phyloP scores from a whole-genome alignment of 345 rosid species.

The Firmiana major region DNA sequence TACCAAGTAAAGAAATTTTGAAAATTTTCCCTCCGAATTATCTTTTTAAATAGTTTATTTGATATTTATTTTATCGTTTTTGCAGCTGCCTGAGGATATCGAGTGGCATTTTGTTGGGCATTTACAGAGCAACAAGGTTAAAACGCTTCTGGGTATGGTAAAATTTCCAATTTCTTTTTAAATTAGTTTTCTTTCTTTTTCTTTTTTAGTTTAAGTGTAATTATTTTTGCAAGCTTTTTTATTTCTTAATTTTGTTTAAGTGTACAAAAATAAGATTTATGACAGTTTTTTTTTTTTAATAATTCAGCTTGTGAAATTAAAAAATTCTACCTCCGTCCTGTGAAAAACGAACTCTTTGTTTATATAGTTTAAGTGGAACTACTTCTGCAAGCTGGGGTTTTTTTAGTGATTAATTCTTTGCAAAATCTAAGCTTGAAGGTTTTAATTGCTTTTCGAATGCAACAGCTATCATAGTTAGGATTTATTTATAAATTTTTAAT shows the following conservation, averaged over 20 bases:
- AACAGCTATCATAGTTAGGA: not conserved
- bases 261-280: too few species aligned
- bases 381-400: not conserved
- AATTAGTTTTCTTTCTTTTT: not conserved
- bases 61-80: not conserved
- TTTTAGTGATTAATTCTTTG: too few species aligned
- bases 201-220: not conserved
- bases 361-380: not conserved
- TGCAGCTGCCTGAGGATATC: slow-evolving; percentile 80
- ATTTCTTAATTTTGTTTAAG: too few species aligned
- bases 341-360: not conserved
- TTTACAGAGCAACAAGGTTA: slow-evolving; percentile 91
- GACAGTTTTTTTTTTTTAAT: too few species aligned
- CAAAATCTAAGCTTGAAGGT: not conserved
- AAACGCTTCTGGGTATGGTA: slow-evolving; percentile 61
- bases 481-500: not conserved
- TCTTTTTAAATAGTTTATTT: not conserved
- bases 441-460: not conserved
- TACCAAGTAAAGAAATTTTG: not conserved
- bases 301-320: too few species aligned
- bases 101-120: slow-evolving; percentile 92
- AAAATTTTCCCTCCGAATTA: not conserved
- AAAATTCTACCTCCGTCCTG: too few species aligned
- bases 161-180: not conserved
- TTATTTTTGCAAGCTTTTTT: not conserved